A percentile compares a stretch with the other conserved stretches of the same genome.
phyloP scores from a whole-genome alignment of 2,329 filamentous ascomycete genomes.

The Dissoconium aciculare region DNA sequence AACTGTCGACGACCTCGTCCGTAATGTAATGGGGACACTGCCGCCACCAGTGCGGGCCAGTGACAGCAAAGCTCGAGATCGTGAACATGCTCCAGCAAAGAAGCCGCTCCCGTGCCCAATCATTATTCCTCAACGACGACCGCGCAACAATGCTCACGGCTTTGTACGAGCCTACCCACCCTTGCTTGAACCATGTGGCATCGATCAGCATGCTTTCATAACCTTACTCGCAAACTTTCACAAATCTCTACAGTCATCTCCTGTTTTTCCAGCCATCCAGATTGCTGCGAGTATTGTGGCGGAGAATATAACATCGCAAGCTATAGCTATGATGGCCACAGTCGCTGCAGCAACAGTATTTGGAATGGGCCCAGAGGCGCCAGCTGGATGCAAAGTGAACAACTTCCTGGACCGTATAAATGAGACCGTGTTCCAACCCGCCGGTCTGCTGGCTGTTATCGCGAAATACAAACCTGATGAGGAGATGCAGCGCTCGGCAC shows the following conservation, averaged over 20 bases:
- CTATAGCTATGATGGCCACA: conserved; percentile 30
- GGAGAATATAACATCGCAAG: conserved; percentile 27
- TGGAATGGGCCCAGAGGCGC: conserved; percentile 28
- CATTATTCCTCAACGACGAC: conserved; percentile 39
- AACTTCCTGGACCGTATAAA: conserved; percentile 43
- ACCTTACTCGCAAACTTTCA: conserved; percentile 36
- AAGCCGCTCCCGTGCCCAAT: conserved; percentile 30
- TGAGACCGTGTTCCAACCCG: conserved; percentile 41
- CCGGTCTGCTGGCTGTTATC: conserved; percentile 40
- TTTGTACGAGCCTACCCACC: conserved; percentile 42
- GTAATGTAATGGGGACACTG: conserved; percentile 10
- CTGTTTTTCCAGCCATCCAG: conserved; percentile 16
- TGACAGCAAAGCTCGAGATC: not conserved
- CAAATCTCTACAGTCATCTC: conserved; percentile 27
- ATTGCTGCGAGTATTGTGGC: conserved; percentile 25
- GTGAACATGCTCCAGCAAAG: not conserved
- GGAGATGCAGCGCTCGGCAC: conserved; percentile 7
- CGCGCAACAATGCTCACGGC: conserved; percentile 33
- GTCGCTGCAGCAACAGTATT: conserved; percentile 32
- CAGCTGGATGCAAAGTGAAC: conserved; percentile 31
- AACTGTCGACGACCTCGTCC: conserved; percentile 14
- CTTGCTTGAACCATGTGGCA: conserved; percentile 31
- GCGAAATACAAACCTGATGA: conserved; percentile 26
- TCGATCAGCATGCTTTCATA: conserved; percentile 36
- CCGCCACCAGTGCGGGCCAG: too few species aligned